Evolutionary conservation across 495 filamentous ascomycete genomes (phyloP).

Genomic region (Xanthoparmelia taractica): DNA sequence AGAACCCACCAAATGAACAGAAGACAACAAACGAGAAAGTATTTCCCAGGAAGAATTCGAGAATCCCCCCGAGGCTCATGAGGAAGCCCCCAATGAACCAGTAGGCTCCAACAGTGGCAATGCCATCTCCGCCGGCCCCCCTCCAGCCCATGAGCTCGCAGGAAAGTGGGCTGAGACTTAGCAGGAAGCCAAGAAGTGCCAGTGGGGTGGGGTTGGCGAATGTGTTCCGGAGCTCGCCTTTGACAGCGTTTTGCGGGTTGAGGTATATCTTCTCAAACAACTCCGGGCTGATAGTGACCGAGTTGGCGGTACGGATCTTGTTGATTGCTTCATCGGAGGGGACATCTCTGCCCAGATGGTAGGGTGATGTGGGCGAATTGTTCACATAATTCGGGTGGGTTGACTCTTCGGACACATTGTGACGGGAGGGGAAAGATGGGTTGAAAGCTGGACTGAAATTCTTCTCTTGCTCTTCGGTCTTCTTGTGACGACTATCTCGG

Average conservation of each 20-base stretch:
- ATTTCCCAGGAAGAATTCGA: slow-evolving; percentile 67
- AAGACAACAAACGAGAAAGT: slow-evolving; percentile 62
- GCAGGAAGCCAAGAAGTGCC: slow-evolving; percentile 55
- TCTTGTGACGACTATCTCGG: slow-evolving; percentile 18
- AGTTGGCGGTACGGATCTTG: slow-evolving; percentile 41
- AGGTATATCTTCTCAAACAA: slow-evolving; percentile 71
- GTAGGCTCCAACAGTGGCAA: slow-evolving; percentile 32
- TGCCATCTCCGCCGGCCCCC: slow-evolving; percentile 53
- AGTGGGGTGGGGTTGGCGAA: slow-evolving; percentile 67
- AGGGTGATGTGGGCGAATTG: slow-evolving; percentile 18
- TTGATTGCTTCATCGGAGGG: slow-evolving; percentile 25
- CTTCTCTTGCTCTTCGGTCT: slow-evolving; percentile 21
- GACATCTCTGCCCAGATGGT: slow-evolving; percentile 19
- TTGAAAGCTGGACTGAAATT: slow-evolving; percentile 31
- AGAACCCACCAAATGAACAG: slow-evolving; percentile 34
- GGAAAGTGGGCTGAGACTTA: slow-evolving; percentile 55
- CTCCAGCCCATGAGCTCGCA: slow-evolving; percentile 66
- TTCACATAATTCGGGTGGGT: slow-evolving; percentile 18
- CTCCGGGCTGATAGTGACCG: slow-evolving; percentile 52
- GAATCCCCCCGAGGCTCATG: slow-evolving; percentile 54
- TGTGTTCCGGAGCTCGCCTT: slow-evolving; percentile 48
- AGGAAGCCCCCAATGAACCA: slow-evolving; percentile 39
- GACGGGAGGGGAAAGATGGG: slow-evolving; percentile 33
- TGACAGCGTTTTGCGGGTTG: slow-evolving; percentile 53
- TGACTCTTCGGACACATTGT: slow-evolving; percentile 26